Percentiles rank a stretch among this genome's conserved stretches.
phyloP scores from a whole-genome alignment of 257 asterid genomes.

The Scutellaria barbata region DNA sequence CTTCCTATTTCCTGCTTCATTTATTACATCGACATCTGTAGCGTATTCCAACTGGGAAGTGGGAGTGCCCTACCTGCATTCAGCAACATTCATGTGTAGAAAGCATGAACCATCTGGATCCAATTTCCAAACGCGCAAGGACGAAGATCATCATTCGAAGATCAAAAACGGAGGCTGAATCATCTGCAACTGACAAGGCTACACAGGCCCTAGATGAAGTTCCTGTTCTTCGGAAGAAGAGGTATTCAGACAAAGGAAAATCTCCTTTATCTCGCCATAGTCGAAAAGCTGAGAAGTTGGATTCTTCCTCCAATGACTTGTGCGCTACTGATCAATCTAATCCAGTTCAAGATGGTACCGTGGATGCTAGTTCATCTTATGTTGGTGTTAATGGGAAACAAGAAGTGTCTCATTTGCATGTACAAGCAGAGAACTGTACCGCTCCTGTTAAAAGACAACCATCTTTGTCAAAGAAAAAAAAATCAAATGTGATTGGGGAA shows the following conservation, averaged over 20 bases:
- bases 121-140: constrained; percentile 64
- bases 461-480: constrained; percentile 46
- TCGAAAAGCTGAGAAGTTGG: constrained; percentile 47
- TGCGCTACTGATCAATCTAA: constrained; percentile 38
- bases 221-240: constrained; percentile 55
- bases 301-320: constrained; percentile 42
- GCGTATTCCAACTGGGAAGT: constrained; percentile 73
- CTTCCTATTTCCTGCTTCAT: constrained; percentile 26
- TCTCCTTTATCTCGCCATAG: constrained; percentile 41
- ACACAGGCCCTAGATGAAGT: constrained; percentile 48
- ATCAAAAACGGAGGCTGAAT: constrained; percentile 52
- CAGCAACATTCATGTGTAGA: constrained; percentile 45
- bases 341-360: constrained; percentile 50
- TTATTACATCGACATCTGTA: constrained; percentile 34
- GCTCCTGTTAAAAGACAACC: constrained; percentile 43
- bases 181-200: constrained; percentile 54
- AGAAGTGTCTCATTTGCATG: constrained; percentile 42
- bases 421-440: constrained; percentile 32
- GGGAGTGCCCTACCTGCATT: constrained; percentile 76
- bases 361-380: constrained; percentile 48
- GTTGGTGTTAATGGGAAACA: constrained; percentile 44
- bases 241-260: constrained; percentile 53
- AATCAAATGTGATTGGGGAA: constrained; percentile 39
- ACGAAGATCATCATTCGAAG: constrained; percentile 59
- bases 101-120: constrained; percentile 48